Conservation (phyloP, 495 filamentous ascomycete genomes). For the Darksidea phi region DNA sequence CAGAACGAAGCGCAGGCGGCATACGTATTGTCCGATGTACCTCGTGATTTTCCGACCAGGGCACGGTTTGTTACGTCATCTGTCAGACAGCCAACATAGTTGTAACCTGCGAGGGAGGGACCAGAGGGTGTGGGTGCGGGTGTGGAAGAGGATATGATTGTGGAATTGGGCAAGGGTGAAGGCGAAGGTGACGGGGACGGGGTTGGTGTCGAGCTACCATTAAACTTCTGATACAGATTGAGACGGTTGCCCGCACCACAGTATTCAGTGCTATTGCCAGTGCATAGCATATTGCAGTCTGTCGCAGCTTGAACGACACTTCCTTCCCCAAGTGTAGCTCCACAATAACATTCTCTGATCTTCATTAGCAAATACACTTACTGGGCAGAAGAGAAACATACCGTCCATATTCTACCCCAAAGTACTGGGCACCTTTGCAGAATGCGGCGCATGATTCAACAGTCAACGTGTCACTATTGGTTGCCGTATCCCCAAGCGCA, state of each 20-base stretch:
- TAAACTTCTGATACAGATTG: constrained; percentile 28
- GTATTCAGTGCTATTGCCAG: constrained; percentile 33
- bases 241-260: constrained; percentile 37
- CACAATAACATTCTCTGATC: constrained; percentile 45
- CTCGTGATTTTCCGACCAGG: constrained; percentile 14
- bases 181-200: not conserved
- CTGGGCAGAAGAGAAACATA: too few relatives aligned
- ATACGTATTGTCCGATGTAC: constrained; percentile 19
- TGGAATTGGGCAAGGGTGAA: not conserved
- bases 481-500: constrained; percentile 15
- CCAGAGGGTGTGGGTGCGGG: not conserved
- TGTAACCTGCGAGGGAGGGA: constrained; percentile 1
- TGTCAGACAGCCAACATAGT: constrained; percentile 35
- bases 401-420: constrained; percentile 42
- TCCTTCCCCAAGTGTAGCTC: constrained; percentile 30
- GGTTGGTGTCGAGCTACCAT: constrained; percentile 1
- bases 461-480: constrained; percentile 28
- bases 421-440: constrained; percentile 41
- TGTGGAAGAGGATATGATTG: not conserved
- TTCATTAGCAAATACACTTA: too few relatives aligned
- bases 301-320: constrained; percentile 15
- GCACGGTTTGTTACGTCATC: constrained; percentile 31
- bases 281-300: constrained; percentile 34
- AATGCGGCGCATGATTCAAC: constrained; percentile 38
- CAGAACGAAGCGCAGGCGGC: constrained; percentile 34